phyloP scores from a whole-genome alignment of 345 rosid genomes.

The Luvunga scandens region DNA sequence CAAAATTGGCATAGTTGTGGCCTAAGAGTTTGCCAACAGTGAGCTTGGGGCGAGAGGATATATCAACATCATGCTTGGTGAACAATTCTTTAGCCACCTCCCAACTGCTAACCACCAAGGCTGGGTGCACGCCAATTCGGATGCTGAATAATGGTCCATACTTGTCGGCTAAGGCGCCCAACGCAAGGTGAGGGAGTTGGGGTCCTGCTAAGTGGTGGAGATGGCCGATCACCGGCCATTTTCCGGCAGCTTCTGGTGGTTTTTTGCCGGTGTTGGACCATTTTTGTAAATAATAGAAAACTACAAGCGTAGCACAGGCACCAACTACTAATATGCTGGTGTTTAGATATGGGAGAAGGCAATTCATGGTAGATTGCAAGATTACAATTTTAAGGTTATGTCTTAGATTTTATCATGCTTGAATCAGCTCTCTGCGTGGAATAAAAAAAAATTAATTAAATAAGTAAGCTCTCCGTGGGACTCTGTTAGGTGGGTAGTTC shows the following conservation, averaged over 20 bases:
- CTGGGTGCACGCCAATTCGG: slow-evolving; percentile 23
- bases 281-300: slow-evolving; percentile 16
- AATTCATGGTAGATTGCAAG: slow-evolving; percentile 14
- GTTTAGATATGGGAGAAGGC: slow-evolving; percentile 15
- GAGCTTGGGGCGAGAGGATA: background rate
- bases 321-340: background rate
- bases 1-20: slow-evolving; percentile 30
- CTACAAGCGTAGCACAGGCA: slow-evolving; percentile 8
- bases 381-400: background rate
- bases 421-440: background rate
- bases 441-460: too few relatives aligned
- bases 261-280: slow-evolving; percentile 6
- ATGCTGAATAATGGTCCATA: slow-evolving; percentile 37
- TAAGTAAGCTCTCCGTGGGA: too few relatives aligned
- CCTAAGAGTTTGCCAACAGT: slow-evolving; percentile 13
- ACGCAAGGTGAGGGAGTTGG: slow-evolving; percentile 24
- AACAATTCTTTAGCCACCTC: slow-evolving; percentile 31
- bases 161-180: slow-evolving; percentile 18
- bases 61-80: background rate
- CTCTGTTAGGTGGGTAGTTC: too few relatives aligned
- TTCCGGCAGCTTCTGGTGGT: slow-evolving; percentile 29
- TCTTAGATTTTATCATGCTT: background rate
- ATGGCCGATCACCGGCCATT: slow-evolving; percentile 49
- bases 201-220: slow-evolving; percentile 15
- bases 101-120: slow-evolving; percentile 31